Conservation (phyloP, 2,329 filamentous ascomycete species). For the Aspergillus phoenicis region DNA sequence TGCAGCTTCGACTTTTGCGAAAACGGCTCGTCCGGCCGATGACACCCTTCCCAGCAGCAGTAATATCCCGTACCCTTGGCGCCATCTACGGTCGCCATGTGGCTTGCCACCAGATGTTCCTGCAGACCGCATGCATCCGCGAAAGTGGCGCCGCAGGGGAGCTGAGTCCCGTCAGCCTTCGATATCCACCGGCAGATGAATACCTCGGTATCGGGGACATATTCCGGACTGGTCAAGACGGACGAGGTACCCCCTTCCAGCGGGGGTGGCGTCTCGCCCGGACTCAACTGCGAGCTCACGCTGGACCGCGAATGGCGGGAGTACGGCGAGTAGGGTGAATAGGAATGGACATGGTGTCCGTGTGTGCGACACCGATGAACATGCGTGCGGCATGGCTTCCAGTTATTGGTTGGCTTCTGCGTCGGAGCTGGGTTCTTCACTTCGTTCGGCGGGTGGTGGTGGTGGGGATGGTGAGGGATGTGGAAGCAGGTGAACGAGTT, state of each 20-base stretch:
- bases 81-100: constrained; percentile 43
- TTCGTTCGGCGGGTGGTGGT: constrained; percentile 27
- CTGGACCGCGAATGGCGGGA: constrained; percentile 41
- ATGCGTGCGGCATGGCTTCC: constrained; percentile 35
- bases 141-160: constrained; percentile 41
- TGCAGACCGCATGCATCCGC: constrained; percentile 41
- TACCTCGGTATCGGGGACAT: constrained; percentile 35
- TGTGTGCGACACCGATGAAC: constrained; percentile 37
- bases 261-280: constrained; percentile 41
- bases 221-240: constrained; percentile 41
- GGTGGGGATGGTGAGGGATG: constrained; percentile 34
- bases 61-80: constrained; percentile 47
- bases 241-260: constrained; percentile 39
- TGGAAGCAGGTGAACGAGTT: constrained; percentile 35
- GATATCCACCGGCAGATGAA: constrained; percentile 44
- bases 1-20: constrained; percentile 50
- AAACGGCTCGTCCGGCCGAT: constrained; percentile 47
- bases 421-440: neutral
- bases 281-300: constrained; percentile 42
- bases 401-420: neutral
- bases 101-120: constrained; percentile 41
- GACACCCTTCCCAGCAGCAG: constrained; percentile 47
- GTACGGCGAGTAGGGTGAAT: constrained; percentile 40
- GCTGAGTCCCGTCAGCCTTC: constrained; percentile 28
- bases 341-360: constrained; percentile 38